These are phyloP conservation scores for Trametes elegans DNA, from an alignment of 768 basidiomycete genomes.

Conservation along the genomic window DNA sequence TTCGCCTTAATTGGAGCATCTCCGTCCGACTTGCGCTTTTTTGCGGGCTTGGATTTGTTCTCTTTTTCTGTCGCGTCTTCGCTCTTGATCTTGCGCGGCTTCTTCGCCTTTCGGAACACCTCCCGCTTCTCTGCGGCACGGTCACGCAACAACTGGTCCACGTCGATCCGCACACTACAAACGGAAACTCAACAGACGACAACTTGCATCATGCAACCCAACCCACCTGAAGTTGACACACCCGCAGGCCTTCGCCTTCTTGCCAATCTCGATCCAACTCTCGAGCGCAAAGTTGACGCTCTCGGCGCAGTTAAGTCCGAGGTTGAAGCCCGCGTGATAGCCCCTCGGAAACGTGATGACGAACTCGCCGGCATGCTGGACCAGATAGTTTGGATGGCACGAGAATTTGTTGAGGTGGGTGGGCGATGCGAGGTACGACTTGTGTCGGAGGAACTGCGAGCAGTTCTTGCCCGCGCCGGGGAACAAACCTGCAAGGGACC, in stretches of 20 bases:
- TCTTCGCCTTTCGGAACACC: slow-evolving; percentile 6
- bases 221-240: slow-evolving; percentile 71
- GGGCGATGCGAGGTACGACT: slow-evolving; percentile 92
- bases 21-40: slow-evolving; percentile 41
- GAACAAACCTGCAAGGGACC: slow-evolving; percentile 65
- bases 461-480: slow-evolving; percentile 83
- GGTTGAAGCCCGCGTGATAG: slow-evolving; percentile 96
- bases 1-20: slow-evolving; percentile 43
- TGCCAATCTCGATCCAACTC: slow-evolving; percentile 88
- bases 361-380: slow-evolving; percentile 94
- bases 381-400: slow-evolving; percentile 80
- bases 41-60: slow-evolving; percentile 21
- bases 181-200: no score
- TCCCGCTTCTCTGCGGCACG: slow-evolving; percentile 46
- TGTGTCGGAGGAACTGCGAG: slow-evolving; percentile 94
- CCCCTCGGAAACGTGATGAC: slow-evolving; percentile 94
- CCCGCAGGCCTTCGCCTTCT: slow-evolving; percentile 72
- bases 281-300: slow-evolving; percentile 96
- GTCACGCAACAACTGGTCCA: slow-evolving; percentile 78
- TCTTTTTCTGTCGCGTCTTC: slow-evolving; percentile 6
- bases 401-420: slow-evolving; percentile 74
- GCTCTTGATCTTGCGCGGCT: slow-evolving; percentile 2
- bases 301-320: slow-evolving; percentile 96
- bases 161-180: slow-evolving; percentile 86
- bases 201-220: not conserved